Evolutionary conservation across 1,284 basidiomycete species (phyloP).

Genomic region (Puccinia polysora): DNA sequence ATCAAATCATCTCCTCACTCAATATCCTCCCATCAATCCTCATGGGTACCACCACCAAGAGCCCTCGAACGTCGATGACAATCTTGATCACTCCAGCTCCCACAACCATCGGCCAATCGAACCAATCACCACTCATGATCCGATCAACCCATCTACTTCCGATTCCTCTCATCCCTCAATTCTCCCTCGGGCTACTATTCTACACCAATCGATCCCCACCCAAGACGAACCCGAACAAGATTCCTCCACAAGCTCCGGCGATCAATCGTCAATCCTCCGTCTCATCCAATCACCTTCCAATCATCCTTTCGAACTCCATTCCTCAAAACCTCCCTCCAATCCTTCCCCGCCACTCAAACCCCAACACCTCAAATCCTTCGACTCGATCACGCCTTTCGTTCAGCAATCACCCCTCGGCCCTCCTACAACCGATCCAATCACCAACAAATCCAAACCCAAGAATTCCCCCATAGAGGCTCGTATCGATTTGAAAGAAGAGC

Average conservation of each 20-base stretch:
- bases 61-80: background rate
- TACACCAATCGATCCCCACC: background rate
- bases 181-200: background rate
- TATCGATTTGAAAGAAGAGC: constrained; percentile 37
- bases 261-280: background rate
- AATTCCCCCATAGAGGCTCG: constrained; percentile 29
- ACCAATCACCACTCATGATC: background rate
- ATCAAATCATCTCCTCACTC: background rate
- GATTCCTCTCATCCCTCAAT: background rate
- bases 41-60: background rate
- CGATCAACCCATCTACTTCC: background rate
- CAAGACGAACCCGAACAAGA: background rate
- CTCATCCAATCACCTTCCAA: background rate
- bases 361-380: no score
- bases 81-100: no score
- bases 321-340: no score
- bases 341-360: no score
- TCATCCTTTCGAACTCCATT: no score
- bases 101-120: no score
- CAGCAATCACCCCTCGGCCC: background rate
- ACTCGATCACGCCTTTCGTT: background rate
- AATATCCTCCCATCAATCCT: background rate
- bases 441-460: background rate
- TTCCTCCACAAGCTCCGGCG: background rate
- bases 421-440: background rate